A percentile compares a stretch with the other conserved stretches of the same genome.
These are phyloP conservation scores for Raddia guianensis DNA, from an alignment of 176 grass and related monocot species.

Conservation along the genomic window DNA sequence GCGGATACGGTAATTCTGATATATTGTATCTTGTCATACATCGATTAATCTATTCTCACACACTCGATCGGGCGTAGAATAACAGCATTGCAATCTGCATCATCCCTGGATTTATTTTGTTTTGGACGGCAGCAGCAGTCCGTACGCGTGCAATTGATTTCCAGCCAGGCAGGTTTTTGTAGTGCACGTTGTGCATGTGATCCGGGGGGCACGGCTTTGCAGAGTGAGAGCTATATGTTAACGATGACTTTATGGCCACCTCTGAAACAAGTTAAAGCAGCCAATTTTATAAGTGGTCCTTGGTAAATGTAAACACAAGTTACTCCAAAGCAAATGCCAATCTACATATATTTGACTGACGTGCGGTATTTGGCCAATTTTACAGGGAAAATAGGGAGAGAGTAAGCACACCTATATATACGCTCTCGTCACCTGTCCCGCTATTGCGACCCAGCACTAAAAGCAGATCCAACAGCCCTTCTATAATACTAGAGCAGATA, in stretches of 20 bases:
- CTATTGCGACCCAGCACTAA: too few species aligned
- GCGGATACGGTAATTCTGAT: too few species aligned
- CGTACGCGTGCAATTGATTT: conserved; percentile 32
- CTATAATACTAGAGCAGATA: too few species aligned
- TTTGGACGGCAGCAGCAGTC: neutral
- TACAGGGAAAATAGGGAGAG: neutral
- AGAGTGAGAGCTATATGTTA: neutral
- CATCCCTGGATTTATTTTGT: conserved; percentile 24
- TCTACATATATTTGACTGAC: neutral
- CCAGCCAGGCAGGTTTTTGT: conserved; percentile 16
- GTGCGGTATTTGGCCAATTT: neutral
- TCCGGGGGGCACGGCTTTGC: neutral
- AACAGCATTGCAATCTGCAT: neutral
- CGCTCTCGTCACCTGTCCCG: too few species aligned
- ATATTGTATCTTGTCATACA: too few species aligned
- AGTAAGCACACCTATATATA: too few species aligned
- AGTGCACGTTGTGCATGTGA: conserved; percentile 45
- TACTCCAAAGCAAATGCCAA: neutral
- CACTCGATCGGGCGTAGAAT: too few species aligned
- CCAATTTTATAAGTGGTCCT: neutral
- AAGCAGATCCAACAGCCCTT: too few species aligned
- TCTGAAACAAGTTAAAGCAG: neutral
- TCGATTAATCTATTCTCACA: too few species aligned
- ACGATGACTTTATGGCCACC: neutral
- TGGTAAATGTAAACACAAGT: neutral